Evolutionary conservation across 2,329 filamentous ascomycete genomes (phyloP).

Genomic region (Botrytis cinerea): DNA sequence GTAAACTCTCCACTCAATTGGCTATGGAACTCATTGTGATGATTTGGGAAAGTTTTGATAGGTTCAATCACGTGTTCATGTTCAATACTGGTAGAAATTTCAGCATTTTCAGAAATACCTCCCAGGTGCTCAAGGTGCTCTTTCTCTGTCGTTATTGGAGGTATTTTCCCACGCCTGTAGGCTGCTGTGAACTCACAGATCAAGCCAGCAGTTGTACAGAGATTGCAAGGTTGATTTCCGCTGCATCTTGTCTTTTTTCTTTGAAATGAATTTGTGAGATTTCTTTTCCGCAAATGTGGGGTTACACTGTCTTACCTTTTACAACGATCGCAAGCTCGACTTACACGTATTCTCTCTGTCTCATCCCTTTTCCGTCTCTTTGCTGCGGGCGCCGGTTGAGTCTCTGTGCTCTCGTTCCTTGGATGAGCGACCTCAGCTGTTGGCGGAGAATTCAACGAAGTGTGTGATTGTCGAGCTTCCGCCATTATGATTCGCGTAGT

Average conservation of each 20-base stretch:
- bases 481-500: slow-evolving; percentile 1
- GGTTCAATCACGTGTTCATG: slow-evolving; percentile 13
- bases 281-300: not conserved
- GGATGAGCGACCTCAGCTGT: not conserved
- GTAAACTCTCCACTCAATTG: not conserved
- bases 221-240: slow-evolving; percentile 45
- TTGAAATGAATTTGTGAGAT: slow-evolving; percentile 25
- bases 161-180: slow-evolving; percentile 51
- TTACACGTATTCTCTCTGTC: slow-evolving; percentile 42
- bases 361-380: slow-evolving; percentile 32
- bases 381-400: not conserved
- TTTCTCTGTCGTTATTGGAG: slow-evolving; percentile 39
- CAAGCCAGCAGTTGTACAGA: slow-evolving; percentile 37
- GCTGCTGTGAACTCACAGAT: slow-evolving; percentile 52
- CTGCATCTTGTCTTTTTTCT: slow-evolving; percentile 47
- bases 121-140: not conserved
- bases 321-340: slow-evolving; percentile 51
- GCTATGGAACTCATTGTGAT: slow-evolving; percentile 11
- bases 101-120: slow-evolving; percentile 9
- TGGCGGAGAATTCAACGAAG: not conserved
- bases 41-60: not conserved
- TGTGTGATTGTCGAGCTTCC: slow-evolving; percentile 1
- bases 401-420: not conserved
- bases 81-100: not conserved
- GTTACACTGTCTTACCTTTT: slow-evolving; percentile 45